Evolutionary conservation across 1,284 basidiomycete species (phyloP), one percentile per base, ranked within the genome.

Genomic region (Malassezia furfur): DNA sequence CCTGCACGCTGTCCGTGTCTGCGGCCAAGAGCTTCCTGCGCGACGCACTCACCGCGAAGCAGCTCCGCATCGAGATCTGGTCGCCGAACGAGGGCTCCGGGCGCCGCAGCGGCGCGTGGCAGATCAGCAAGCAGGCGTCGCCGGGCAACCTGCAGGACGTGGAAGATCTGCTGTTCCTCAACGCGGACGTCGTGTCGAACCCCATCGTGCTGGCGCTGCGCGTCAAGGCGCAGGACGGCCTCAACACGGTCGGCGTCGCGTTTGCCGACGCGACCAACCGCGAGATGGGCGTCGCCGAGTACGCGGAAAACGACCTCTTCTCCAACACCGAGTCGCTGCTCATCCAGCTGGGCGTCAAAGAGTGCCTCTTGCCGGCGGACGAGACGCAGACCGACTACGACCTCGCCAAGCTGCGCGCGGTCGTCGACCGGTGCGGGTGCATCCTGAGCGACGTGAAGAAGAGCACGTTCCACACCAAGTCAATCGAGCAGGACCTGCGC

Each of bases 301-400:
- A 88, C 67, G 83, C 85, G 1, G 94, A 99, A 71, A 94, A 93
- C 67, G 94, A 98, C 61, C 79, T 91, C 11, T 96, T 91, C 76
- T 91, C 88, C 1, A 98, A 98, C 71, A 86, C 86, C 3, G 93
- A 98, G 88, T 91, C 89, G 3, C 81, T 98, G 14, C 79, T 96
- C 45, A 96, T 98, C 59, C 94, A 98, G 75, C 82, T 98, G 1
- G 91, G 89, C 2, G 89, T 91, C 41, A 98, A 98, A 75, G 94
- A 99, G 76, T 91, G 88, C 31, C 62, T 83, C 35, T 57, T 83
- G 7, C 78, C 80, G n/a, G 75, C 75, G 2, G 79, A 81, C 61
- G 80, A 80, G 48, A 79, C 79, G 60, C 63, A 69, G 36, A 74
- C 73, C 32, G 90, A 96, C 72, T 80, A 90, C 57, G 91, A 98